Base-by-base conservation (phyloP, 2,329 filamentous ascomycete species). In the Ascomycota sp. region DNA sequence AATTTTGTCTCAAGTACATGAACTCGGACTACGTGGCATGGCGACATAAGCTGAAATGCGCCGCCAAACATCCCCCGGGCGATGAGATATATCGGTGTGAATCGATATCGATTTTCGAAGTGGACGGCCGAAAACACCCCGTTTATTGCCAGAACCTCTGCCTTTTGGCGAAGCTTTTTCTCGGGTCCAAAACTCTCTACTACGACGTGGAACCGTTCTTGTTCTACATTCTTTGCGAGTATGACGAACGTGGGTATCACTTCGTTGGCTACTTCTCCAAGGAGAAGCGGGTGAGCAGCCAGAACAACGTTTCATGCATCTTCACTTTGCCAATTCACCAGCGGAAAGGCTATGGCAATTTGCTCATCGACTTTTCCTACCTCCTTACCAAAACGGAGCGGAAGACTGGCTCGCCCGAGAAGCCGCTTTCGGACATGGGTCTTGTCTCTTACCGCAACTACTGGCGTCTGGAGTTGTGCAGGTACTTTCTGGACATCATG, bases 251-350 rank as follows among this genome's bases (percentile, higher is more conserved):
- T 12, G 86, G 86, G 12, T 94, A 89, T 46, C 89, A 94, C 48
- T 89, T 98, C 40, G 86, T 95, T 19, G 89, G 89, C n/a, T 98
- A 98, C 48, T 98, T 98, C 44, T 95, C 89, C 30, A 98, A 98
- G 50, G 89, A 98, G 55, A 98, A 98, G 55, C 68, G 91, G 26
- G 77, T 82, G 2, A 86, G 81, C 51, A 92, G 83, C 36, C 76
- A 85, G 42, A 95, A 98, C 52, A 98, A 98, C 39, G 89, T 98
- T 28, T 94, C 83, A 7, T 98, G 89, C 52, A 98, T 98, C 41
- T 59, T 98, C 28, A 93, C 92, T 4, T 59, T 98, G 24, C 89
- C 89, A 0, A 94, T 95, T 32, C 89, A 95, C 47, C 86, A 94
- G 56, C 75, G 91, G 32, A 93, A 94, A 51, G 89, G 89, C 33